phyloP scores from a whole-genome alignment of 1,284 basidiomycete genomes.

The Microbotryum lychnidis-dioicae region DNA sequence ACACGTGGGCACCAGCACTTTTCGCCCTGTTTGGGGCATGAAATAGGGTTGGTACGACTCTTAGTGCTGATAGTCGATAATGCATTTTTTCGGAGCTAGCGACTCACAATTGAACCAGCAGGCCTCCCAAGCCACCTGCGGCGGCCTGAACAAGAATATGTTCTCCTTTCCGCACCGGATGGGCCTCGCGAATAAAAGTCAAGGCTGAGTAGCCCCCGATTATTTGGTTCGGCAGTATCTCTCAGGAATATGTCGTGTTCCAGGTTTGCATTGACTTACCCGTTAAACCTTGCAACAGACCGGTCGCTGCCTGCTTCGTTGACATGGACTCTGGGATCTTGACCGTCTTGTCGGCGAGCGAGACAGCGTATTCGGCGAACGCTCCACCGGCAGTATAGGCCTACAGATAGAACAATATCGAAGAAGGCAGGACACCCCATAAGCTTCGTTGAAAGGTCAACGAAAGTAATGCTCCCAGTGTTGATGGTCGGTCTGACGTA shows the following conservation, averaged over 20 bases:
- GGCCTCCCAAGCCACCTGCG: constrained; percentile 60
- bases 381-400: constrained; percentile 49
- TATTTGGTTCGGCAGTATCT: neutral
- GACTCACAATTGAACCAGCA: constrained; percentile 45
- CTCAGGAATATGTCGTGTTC: neutral
- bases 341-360: constrained; percentile 56
- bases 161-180: constrained; percentile 60
- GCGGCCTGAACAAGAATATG: constrained; percentile 66
- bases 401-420: constrained; percentile 10
- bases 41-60: neutral
- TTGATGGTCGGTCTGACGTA: neutral
- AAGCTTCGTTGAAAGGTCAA: constrained; percentile 3
- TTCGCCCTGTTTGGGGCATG: no score
- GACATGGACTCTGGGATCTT: constrained; percentile 46
- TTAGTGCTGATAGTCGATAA: neutral
- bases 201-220: constrained; percentile 44
- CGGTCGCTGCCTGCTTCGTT: constrained; percentile 58
- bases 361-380: constrained; percentile 68
- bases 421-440: constrained; percentile 43
- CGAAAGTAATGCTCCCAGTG: neutral
- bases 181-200: constrained; percentile 71
- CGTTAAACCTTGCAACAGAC: constrained; percentile 69
- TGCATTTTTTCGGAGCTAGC: no score
- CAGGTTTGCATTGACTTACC: constrained; percentile 10
- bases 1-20: no score